phyloP scores from a whole-genome alignment of 345 rosid species.

The Microcos paniculata region DNA sequence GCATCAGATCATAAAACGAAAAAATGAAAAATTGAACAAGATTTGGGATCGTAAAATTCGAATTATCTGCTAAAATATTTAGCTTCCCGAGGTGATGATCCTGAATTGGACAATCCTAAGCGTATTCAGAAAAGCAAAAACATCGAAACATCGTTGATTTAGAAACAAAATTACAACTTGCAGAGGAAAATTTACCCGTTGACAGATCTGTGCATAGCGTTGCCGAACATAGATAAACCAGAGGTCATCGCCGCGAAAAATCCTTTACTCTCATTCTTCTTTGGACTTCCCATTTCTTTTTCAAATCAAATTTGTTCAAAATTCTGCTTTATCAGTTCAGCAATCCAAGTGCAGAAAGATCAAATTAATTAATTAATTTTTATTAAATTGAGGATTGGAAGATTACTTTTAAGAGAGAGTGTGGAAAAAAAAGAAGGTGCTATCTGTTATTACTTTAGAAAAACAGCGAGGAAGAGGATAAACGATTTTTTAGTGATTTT shows the following conservation, averaged over 20 bases:
- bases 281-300: conserved; percentile 46
- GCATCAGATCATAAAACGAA: background rate
- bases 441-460: background rate
- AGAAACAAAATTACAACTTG: background rate
- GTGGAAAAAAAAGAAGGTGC: background rate
- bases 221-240: conserved; percentile 61
- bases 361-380: background rate
- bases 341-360: background rate
- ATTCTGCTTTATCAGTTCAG: background rate
- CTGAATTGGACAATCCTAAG: background rate
- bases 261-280: conserved; percentile 51
- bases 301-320: background rate
- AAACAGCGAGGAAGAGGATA: background rate
- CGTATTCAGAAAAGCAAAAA: background rate
- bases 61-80: background rate
- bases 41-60: background rate
- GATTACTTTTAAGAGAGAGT: background rate
- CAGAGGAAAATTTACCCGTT: conserved; percentile 42
- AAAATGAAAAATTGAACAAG: background rate
- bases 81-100: background rate
- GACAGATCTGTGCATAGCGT: conserved; percentile 68
- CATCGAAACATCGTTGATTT: background rate
- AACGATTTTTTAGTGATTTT: too few relatives aligned
- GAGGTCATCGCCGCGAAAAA: conserved; percentile 71
- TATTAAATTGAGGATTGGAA: background rate